Base-by-base conservation (phyloP, 805 yeast species). In the Wickerhamiella occidentalis region DNA sequence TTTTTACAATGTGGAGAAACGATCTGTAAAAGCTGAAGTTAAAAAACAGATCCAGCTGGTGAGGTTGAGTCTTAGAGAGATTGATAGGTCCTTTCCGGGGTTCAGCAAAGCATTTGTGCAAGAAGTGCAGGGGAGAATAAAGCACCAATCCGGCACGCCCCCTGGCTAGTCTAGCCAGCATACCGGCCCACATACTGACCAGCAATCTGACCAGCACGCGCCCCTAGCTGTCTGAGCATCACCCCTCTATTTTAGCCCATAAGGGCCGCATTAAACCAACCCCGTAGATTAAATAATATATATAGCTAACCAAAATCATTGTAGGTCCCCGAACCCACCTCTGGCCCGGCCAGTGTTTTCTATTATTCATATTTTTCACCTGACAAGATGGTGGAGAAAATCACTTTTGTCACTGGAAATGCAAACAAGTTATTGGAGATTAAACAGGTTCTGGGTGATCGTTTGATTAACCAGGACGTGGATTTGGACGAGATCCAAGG, bases 401-500 rank as follows among this genome's bases (percentile, higher is more conserved):
- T 82, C 47, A 79, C 84, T 1, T 83, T 83, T 61, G 88, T 83
- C 30, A 82, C 95, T 1, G 97, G 98, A 23, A 88, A 88, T 65
- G 77, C 78, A 49, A 87, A 90, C 67, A 92, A 92, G 65, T 73
- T 88, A 52, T 77, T 75, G 56, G 98, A 90, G 65, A 94, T 90
- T 19, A 74, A 80, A 54, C 79, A 82, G 48, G 82, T 90, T 47
- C 74, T 90, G 7, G 58, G 61, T 47, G 25, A 62, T 54, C 18
- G 65, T 50, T 73, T 92, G 51, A 68, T 70, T 19, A 87, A 83
- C 65, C 67, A 75, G 53, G 71, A 79, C 28, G 62, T 94, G 28
- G 99, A 92, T 61, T 69, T 92, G 17, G 92, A 81, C 46, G 99
- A 92, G 67, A 66, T 92, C 42, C 99, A 92, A 67, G 98, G 96